Evolutionary conservation across 1,284 basidiomycete genomes (phyloP).

Genomic region (Boletellus sp.): DNA sequence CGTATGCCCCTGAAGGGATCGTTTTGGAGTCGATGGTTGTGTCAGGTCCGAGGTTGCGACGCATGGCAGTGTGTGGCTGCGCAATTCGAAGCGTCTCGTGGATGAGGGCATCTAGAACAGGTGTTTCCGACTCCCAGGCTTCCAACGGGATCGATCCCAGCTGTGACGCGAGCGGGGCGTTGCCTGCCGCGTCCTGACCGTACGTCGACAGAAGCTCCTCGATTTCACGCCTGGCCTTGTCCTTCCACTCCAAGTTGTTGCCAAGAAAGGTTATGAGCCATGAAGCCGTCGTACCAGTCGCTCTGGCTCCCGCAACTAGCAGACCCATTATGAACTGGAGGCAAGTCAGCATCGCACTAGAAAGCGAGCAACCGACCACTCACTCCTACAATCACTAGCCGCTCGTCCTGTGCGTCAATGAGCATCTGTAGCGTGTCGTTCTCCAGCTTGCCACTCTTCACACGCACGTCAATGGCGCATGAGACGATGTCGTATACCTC

Average conservation of each 20-base stretch:
- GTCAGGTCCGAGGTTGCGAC: constrained; percentile 67
- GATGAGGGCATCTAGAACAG: constrained; percentile 66
- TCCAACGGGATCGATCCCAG: constrained; percentile 62
- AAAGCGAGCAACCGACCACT: constrained; percentile 28
- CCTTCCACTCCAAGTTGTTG: constrained; percentile 58
- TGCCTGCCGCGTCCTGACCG: constrained; percentile 16
- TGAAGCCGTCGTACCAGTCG: constrained; percentile 72
- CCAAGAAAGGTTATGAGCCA: constrained; percentile 71
- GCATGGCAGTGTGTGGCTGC: constrained; percentile 75
- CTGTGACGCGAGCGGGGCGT: constrained; percentile 40
- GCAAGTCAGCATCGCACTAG: constrained; percentile 18
- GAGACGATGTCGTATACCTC: constrained; percentile 66
- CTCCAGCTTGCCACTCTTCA: constrained; percentile 49
- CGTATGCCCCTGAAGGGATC: constrained; percentile 66
- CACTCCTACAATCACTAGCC: constrained; percentile 64
- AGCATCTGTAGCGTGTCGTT: constrained; percentile 72
- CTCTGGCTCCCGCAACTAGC: constrained; percentile 68
- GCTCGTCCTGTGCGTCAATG: constrained; percentile 63
- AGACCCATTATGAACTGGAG: constrained; percentile 74
- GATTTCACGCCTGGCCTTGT: constrained; percentile 54
- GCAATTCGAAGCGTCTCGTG: constrained; percentile 71
- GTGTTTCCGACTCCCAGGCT: constrained; percentile 64
- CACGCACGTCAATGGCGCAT: constrained; percentile 50
- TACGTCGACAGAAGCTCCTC: constrained; percentile 57
- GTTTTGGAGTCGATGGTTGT: constrained; percentile 59